phyloP scores from a whole-genome alignment of 2,329 filamentous ascomycete species.

The Fusarium sarcochroum region DNA sequence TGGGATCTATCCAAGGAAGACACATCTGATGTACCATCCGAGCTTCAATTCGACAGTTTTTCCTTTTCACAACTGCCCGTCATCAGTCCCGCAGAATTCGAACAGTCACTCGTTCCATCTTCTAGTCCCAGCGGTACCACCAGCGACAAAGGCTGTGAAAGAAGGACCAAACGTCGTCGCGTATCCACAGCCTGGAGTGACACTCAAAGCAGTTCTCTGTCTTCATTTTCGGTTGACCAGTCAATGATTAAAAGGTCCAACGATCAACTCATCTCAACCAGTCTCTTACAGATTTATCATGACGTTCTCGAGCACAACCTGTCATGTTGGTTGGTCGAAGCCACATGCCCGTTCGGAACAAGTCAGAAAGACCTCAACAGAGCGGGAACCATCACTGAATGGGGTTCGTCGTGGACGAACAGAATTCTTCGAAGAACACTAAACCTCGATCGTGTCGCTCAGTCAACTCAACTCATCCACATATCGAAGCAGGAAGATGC shows the following conservation, averaged over 20 bases:
- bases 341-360: constrained; percentile 62
- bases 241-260: constrained; percentile 50
- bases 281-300: constrained; percentile 64
- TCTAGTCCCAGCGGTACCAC: background rate
- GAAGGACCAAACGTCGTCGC: constrained; percentile 13
- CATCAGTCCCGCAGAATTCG: background rate
- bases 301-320: constrained; percentile 67
- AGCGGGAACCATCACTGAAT: constrained; percentile 13
- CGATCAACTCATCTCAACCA: constrained; percentile 57
- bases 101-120: constrained; percentile 1
- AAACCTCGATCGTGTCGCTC: constrained; percentile 60
- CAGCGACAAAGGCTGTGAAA: background rate
- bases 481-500: constrained; percentile 48
- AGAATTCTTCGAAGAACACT: constrained; percentile 63
- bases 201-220: constrained; percentile 21
- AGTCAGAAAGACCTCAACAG: constrained; percentile 41
- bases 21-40: background rate
- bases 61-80: constrained; percentile 8
- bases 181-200: constrained; percentile 13
- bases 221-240: constrained; percentile 29
- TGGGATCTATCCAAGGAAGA: constrained; percentile 17
- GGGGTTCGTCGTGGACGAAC: constrained; percentile 61
- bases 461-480: constrained; percentile 55
- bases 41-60: background rate
- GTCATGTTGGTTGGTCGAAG: constrained; percentile 66